Percentiles rank a stretch among this genome's conserved stretches.
These are phyloP conservation scores for Candida quercuum DNA, from an alignment of 805 yeast genomes.

Conservation along the genomic window DNA sequence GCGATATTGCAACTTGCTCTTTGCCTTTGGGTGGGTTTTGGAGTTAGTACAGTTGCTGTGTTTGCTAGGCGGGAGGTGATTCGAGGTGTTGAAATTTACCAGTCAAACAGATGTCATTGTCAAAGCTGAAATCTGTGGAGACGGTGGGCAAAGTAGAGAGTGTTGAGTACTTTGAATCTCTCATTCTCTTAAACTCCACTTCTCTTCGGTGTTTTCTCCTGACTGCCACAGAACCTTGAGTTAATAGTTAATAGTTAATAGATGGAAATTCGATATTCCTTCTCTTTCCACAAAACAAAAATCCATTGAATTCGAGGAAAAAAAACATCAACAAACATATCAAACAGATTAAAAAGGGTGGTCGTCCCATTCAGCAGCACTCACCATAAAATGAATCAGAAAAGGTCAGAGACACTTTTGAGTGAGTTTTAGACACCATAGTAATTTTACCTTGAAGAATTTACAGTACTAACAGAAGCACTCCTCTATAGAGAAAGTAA, in stretches of 20 bases:
- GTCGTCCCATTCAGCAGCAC: too few relatives aligned
- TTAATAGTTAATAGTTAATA: too few relatives aligned
- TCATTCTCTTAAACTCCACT: too few relatives aligned
- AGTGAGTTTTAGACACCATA: constrained; percentile 24
- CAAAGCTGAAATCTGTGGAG: neutral
- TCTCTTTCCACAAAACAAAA: neutral
- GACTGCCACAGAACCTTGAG: too few relatives aligned
- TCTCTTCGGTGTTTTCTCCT: too few relatives aligned
- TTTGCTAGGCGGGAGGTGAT: neutral
- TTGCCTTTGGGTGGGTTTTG: too few relatives aligned
- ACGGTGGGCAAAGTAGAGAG: neutral
- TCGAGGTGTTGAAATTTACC: neutral
- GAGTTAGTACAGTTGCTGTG: too few relatives aligned
- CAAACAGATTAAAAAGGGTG: constrained; percentile 13
- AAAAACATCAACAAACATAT: neutral
- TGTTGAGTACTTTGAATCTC: too few relatives aligned
- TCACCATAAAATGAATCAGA: constrained; percentile 29
- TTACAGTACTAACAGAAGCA: constrained; percentile 1
- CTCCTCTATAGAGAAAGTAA: constrained; percentile 38
- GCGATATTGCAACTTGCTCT: constrained; percentile 1
- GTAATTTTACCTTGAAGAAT: neutral
- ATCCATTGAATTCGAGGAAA: neutral
- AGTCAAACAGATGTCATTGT: neutral
- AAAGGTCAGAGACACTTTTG: constrained; percentile 34
- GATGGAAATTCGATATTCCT: too few relatives aligned